phyloP scores from a whole-genome alignment of 1,284 basidiomycete species.

The Apiotrichum laibachii region DNA sequence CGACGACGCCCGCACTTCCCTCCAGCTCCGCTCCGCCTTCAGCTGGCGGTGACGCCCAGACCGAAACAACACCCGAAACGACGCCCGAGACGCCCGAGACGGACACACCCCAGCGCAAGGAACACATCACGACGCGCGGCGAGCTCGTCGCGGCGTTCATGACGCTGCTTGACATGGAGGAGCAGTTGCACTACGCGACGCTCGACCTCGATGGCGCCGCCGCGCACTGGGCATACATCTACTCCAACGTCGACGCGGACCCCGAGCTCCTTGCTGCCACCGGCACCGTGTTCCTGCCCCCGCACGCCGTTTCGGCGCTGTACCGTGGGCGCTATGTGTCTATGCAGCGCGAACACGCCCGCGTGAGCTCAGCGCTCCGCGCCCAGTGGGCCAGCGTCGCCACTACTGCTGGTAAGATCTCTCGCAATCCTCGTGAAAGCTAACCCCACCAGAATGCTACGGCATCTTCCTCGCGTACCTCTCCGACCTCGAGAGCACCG shows the following conservation, averaged over 20 bases:
- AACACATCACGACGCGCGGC: background rate
- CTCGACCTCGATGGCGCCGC: background rate
- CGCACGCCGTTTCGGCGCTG: background rate
- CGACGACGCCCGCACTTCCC: too few relatives aligned
- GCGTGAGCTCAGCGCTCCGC: background rate
- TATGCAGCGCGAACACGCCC: background rate
- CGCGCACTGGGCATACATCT: background rate
- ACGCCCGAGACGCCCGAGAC: background rate
- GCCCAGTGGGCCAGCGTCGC: background rate
- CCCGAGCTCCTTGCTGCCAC: background rate
- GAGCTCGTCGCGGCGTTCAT: background rate
- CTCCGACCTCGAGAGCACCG: background rate
- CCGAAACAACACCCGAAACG: background rate
- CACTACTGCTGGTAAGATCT: background rate
- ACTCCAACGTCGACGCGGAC: background rate
- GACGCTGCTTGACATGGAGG: constrained; percentile 1
- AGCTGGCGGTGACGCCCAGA: background rate
- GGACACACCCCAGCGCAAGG: background rate
- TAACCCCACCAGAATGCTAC: background rate
- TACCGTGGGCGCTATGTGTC: too few relatives aligned
- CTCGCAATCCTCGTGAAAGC: too few relatives aligned
- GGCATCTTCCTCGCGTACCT: background rate
- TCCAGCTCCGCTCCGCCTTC: background rate
- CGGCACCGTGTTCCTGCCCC: background rate
- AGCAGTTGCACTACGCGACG: constrained; percentile 2